Conservation (phyloP, 2,329 filamentous ascomycete species). For the Monilinia polystroma region DNA sequence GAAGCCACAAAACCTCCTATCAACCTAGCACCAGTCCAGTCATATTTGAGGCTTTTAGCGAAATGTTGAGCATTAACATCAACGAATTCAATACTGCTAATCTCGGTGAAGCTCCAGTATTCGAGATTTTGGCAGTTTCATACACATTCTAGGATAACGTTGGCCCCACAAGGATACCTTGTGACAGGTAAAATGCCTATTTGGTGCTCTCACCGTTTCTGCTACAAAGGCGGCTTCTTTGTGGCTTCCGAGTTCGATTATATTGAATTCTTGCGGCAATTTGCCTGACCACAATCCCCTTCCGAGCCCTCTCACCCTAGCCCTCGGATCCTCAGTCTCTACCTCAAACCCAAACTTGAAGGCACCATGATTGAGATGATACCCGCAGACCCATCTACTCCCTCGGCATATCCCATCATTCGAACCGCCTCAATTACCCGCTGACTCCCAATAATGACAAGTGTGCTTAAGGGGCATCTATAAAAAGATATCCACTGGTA, state of each 20-base stretch:
- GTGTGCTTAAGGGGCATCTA: not conserved
- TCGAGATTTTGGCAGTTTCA: not conserved
- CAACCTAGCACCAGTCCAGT: not conserved
- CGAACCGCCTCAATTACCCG: not conserved
- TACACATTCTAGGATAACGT: not conserved
- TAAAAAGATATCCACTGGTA: not conserved
- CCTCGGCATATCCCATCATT: not conserved
- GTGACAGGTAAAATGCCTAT: not conserved
- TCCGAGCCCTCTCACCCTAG: not conserved
- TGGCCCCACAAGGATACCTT: not conserved
- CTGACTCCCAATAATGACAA: not conserved
- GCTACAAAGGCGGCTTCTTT: not conserved
- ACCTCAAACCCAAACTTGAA: not conserved
- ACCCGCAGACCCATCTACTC: not conserved
- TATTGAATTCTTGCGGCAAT: not conserved
- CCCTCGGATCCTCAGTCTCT: not conserved
- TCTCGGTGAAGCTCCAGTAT: not conserved
- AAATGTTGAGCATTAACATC: not conserved
- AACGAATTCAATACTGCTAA: not conserved
- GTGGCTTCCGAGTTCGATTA: not conserved
- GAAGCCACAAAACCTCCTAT: not conserved
- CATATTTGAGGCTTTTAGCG: not conserved
- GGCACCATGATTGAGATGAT: not conserved
- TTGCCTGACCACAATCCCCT: not conserved
- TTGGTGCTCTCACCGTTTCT: not conserved